These are phyloP conservation scores for Cnidoscolus chayamansa DNA, from an alignment of 441 rosid species.

Conservation along the genomic window DNA sequence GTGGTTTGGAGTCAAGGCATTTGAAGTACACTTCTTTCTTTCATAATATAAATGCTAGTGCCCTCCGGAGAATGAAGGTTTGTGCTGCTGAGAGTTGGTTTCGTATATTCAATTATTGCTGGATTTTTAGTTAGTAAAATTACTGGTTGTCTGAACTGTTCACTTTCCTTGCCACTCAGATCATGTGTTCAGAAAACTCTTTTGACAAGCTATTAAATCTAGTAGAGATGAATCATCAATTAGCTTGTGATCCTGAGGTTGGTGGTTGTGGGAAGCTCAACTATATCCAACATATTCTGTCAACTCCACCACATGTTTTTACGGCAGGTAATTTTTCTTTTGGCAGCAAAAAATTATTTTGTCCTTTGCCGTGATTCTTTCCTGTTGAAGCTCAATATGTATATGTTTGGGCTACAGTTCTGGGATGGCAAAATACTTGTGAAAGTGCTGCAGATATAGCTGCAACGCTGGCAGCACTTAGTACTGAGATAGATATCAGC, in stretches of 20 bases:
- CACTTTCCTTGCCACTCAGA: constrained; percentile 41
- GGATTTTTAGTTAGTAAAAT: background rate
- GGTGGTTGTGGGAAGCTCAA: constrained; percentile 89
- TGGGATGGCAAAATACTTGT: constrained; percentile 97
- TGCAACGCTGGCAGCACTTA: constrained; percentile 72
- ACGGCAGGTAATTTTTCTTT: constrained; percentile 56
- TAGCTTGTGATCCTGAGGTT: constrained; percentile 77
- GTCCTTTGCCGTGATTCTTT: constrained; percentile 11
- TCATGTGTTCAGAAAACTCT: constrained; percentile 58
- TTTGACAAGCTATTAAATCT: constrained; percentile 71
- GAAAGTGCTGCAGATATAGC: constrained; percentile 77
- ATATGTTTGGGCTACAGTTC: constrained; percentile 50
- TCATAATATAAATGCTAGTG: constrained; percentile 90
- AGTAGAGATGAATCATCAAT: constrained; percentile 86
- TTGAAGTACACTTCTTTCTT: constrained; percentile 87
- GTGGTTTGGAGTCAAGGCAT: constrained; percentile 86
- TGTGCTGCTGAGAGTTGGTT: background rate
- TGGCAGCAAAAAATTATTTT: constrained; percentile 10
- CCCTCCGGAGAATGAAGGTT: constrained; percentile 90
- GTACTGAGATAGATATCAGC: constrained; percentile 78
- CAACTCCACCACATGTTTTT: constrained; percentile 71
- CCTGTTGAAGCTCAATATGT: constrained; percentile 8
- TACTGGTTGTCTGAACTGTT: constrained; percentile 11
- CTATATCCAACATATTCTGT: constrained; percentile 69
- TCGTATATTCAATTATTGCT: background rate